phyloP scores from a whole-genome alignment of 257 asterid genomes.

The Capsicum pubescens region DNA sequence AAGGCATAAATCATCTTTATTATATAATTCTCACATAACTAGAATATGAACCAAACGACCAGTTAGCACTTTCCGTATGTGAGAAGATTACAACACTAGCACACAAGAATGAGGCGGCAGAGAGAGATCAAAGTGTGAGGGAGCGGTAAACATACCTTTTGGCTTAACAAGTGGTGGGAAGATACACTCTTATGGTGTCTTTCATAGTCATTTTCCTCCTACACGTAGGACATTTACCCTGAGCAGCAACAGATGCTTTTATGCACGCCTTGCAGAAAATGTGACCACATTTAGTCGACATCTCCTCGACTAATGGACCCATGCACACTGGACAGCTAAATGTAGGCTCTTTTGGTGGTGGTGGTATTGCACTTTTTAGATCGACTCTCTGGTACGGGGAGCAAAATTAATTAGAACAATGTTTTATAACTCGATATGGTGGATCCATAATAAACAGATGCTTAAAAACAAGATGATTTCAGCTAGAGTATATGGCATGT shows the following conservation, averaged over 20 bases:
- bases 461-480: background rate
- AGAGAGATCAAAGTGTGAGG: background rate
- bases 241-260: constrained; percentile 24
- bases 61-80: background rate
- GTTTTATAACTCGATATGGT: background rate
- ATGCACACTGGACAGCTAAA: constrained; percentile 41
- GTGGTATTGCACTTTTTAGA: constrained; percentile 31
- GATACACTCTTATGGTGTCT: constrained; percentile 39
- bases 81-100: constrained; percentile 9
- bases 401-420: background rate
- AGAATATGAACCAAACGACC: background rate
- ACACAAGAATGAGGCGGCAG: background rate
- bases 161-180: constrained; percentile 48
- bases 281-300: constrained; percentile 45
- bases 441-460: background rate
- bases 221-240: constrained; percentile 42
- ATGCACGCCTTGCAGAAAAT: constrained; percentile 43
- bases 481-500: background rate
- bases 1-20: background rate
- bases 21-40: background rate
- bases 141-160: constrained; percentile 44
- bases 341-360: constrained; percentile 20
- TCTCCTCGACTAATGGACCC: constrained; percentile 36
- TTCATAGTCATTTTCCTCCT: constrained; percentile 26
- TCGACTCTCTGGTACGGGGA: constrained; percentile 41